phyloP scores from a whole-genome alignment of 805 yeast species.

The Hanseniaspora guilliermondii region DNA sequence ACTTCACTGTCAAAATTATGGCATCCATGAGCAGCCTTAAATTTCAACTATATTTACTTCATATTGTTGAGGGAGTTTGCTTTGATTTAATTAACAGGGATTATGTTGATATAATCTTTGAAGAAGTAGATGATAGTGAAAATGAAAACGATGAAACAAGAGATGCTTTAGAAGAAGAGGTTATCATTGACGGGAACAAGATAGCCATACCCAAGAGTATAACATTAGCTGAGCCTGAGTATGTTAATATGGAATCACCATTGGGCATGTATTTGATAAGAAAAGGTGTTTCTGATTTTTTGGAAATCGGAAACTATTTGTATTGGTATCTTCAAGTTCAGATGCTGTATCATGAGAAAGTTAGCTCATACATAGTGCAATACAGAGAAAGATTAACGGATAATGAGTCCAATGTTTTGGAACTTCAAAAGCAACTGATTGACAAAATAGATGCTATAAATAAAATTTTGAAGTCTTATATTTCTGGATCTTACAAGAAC shows the following conservation, averaged over 20 bases:
- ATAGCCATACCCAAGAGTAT: conserved; percentile 10
- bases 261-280: conserved; percentile 63
- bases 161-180: conserved; percentile 4
- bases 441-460: neutral
- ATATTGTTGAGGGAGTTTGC: conserved; percentile 9
- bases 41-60: conserved; percentile 8
- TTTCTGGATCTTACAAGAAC: neutral
- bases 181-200: conserved; percentile 3
- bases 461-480: neutral
- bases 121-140: conserved; percentile 13
- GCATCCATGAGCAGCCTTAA: neutral
- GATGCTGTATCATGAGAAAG: conserved; percentile 17
- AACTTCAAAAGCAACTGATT: neutral
- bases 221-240: conserved; percentile 22
- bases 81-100: conserved; percentile 21
- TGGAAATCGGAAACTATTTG: conserved; percentile 62
- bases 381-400: neutral
- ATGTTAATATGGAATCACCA: conserved; percentile 34
- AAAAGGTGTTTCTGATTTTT: conserved; percentile 47
- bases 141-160: neutral
- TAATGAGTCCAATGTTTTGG: neutral
- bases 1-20: conserved; percentile 5
- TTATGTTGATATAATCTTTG: conserved; percentile 30
- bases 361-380: neutral
- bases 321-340: conserved; percentile 91